Conservation (phyloP, 108 stramenopile species). For the Stephanodiscus minutulus region DNA sequence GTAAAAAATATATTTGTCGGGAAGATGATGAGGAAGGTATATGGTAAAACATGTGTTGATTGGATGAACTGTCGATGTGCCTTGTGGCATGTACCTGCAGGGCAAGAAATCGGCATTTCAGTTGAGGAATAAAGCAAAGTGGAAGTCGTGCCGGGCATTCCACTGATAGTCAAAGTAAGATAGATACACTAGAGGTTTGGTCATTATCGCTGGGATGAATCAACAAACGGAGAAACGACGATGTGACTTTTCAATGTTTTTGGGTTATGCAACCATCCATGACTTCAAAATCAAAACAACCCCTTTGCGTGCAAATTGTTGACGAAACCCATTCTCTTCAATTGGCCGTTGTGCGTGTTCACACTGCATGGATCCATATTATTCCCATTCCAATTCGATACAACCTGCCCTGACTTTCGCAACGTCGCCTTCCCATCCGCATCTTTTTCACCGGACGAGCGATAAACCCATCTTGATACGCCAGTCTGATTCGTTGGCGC, state of each 20-base stretch:
- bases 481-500: conserved; percentile 44
- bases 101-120: not conserved
- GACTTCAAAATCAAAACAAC: conserved; percentile 58
- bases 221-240: too few species aligned
- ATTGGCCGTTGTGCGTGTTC: conserved; percentile 63
- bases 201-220: too few species aligned
- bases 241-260: too few species aligned
- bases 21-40: too few species aligned
- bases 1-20: too few species aligned
- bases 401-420: conserved; percentile 51
- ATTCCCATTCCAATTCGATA: conserved; percentile 75
- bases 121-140: too few species aligned
- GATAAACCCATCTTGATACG: conserved; percentile 49
- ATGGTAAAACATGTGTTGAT: not conserved
- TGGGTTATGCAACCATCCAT: not conserved
- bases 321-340: conserved; percentile 73
- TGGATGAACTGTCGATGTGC: not conserved
- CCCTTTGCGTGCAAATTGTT: conserved; percentile 89
- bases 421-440: conserved; percentile 38
- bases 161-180: too few species aligned
- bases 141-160: not conserved
- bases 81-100: conserved; percentile 3
- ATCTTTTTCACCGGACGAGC: conserved; percentile 43
- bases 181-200: too few species aligned
- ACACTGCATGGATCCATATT: conserved; percentile 81